Percentiles rank a stretch among this genome's conserved stretches.
Conservation (phyloP, 257 asterid genomes). For the Vinca minor region DNA sequence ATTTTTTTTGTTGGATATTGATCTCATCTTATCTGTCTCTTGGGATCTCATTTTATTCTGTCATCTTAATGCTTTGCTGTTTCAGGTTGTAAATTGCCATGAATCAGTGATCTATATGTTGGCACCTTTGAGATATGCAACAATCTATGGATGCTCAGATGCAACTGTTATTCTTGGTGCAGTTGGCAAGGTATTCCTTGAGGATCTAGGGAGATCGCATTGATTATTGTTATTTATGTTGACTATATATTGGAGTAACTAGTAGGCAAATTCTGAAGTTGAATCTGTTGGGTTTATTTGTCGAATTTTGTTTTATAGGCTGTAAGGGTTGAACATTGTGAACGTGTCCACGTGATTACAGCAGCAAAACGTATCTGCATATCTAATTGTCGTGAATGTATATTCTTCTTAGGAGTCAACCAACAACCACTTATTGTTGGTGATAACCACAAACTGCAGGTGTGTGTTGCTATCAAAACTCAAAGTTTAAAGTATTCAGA, state of each 20-base stretch:
- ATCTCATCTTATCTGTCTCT: neutral
- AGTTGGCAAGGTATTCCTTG: constrained; percentile 78
- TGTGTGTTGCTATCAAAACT: constrained; percentile 10
- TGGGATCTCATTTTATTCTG: neutral
- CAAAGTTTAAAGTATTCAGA: neutral
- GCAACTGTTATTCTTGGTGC: constrained; percentile 95
- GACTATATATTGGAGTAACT: neutral
- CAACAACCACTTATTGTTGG: constrained; percentile 92
- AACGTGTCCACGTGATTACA: constrained; percentile 85
- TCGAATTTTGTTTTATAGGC: constrained; percentile 43
- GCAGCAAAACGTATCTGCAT: constrained; percentile 88
- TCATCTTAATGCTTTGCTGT: constrained; percentile 15
- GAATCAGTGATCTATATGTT: constrained; percentile 86
- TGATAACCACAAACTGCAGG: constrained; percentile 97
- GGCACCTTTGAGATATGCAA: constrained; percentile 83
- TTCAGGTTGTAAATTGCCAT: constrained; percentile 88
- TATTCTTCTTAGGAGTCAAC: constrained; percentile 86
- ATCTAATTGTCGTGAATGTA: constrained; percentile 92
- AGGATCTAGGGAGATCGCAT: neutral
- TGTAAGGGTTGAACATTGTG: constrained; percentile 91
- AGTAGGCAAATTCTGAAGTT: neutral
- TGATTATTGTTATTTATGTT: neutral
- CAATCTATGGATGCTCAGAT: constrained; percentile 94
- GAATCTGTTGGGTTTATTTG: too few relatives aligned
- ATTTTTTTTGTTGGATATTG: neutral